Conservation (phyloP, 768 basidiomycete genomes). For the Leucocoprinus sp. region DNA sequence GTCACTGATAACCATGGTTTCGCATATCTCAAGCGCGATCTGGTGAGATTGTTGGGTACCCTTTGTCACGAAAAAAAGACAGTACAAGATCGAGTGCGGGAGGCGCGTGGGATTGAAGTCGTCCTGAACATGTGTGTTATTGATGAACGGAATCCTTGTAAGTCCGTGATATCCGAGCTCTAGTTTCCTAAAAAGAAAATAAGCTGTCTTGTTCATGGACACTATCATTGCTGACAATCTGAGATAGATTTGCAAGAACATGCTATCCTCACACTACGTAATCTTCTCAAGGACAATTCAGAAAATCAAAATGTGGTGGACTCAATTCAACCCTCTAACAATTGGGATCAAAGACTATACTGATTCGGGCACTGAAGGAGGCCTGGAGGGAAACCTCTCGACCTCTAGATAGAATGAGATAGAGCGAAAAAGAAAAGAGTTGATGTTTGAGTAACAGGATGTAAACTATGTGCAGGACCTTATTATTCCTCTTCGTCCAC, state of each 20-base stretch:
- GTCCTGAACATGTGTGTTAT: slow-evolving; percentile 85
- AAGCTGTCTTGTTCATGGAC: slow-evolving; percentile 7
- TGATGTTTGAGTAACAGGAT: slow-evolving; percentile 3
- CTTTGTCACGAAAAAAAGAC: slow-evolving; percentile 54
- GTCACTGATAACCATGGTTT: slow-evolving; percentile 50
- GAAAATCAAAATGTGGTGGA: slow-evolving; percentile 79
- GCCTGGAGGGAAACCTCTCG: slow-evolving; percentile 22
- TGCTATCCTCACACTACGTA: slow-evolving; percentile 77
- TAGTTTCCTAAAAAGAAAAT: slow-evolving; percentile 10
- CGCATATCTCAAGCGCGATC: slow-evolving; percentile 78
- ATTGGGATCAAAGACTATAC: slow-evolving; percentile 51
- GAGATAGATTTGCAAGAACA: slow-evolving; percentile 80
- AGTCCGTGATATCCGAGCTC: slow-evolving; percentile 26
- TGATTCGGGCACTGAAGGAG: slow-evolving; percentile 31
- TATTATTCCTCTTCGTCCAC: slow-evolving; percentile 62
- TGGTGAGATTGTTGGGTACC: slow-evolving; percentile 82
- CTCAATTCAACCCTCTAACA: slow-evolving; percentile 54
- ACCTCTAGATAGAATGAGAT: background rate
- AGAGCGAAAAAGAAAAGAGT: background rate
- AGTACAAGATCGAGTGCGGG: slow-evolving; percentile 69
- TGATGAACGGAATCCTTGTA: slow-evolving; percentile 90
- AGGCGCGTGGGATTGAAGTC: slow-evolving; percentile 66
- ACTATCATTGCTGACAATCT: slow-evolving; percentile 5
- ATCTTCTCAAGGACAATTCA: slow-evolving; percentile 64
- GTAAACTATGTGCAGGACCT: slow-evolving; percentile 14